phyloP scores from a whole-genome alignment of 1,139 yeast species.

The Suhomyces choctaworum region DNA sequence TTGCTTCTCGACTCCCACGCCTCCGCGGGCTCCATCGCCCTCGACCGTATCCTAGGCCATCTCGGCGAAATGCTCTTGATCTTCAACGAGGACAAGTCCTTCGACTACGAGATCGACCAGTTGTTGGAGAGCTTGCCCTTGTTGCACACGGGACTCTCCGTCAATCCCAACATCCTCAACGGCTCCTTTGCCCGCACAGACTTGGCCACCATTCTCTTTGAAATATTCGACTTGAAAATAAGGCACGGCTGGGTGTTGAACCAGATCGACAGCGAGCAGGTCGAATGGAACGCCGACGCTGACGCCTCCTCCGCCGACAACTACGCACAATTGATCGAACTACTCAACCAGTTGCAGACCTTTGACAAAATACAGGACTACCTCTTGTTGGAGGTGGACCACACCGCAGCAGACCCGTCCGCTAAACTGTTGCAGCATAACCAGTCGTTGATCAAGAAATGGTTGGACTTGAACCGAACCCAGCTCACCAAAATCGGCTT shows the following conservation, averaged over 20 bases:
- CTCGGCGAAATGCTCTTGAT: slow-evolving; percentile 47
- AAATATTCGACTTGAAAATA: slow-evolving; percentile 40
- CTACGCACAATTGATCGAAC: slow-evolving; percentile 21
- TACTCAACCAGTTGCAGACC: slow-evolving; percentile 32
- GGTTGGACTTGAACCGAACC: slow-evolving; percentile 57
- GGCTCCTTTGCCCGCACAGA: slow-evolving; percentile 57
- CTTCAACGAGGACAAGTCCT: slow-evolving; percentile 21
- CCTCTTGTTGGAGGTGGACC: slow-evolving; percentile 20
- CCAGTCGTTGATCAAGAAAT: slow-evolving; percentile 28
- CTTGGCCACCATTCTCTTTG: slow-evolving; percentile 37
- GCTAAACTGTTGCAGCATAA: slow-evolving; percentile 14
- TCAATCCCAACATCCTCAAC: slow-evolving; percentile 65
- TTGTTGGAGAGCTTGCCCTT: slow-evolving; percentile 58
- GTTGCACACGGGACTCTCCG: slow-evolving; percentile 69
- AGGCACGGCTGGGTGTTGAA: slow-evolving; percentile 55
- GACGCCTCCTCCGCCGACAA: slow-evolving; percentile 19
- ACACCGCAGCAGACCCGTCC: slow-evolving; percentile 7
- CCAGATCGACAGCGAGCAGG: slow-evolving; percentile 21
- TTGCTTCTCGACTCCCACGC: slow-evolving; percentile 23
- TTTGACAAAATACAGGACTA: slow-evolving; percentile 51
- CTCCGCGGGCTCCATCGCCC: slow-evolving; percentile 24
- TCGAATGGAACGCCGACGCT: slow-evolving; percentile 16
- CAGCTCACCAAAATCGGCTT: slow-evolving; percentile 74
- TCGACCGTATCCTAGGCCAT: slow-evolving; percentile 39
- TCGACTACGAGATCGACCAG: slow-evolving; percentile 28